Evolutionary conservation across 352 stramenopile genomes (phyloP).

Genomic region (Phytophthora foliorum): DNA sequence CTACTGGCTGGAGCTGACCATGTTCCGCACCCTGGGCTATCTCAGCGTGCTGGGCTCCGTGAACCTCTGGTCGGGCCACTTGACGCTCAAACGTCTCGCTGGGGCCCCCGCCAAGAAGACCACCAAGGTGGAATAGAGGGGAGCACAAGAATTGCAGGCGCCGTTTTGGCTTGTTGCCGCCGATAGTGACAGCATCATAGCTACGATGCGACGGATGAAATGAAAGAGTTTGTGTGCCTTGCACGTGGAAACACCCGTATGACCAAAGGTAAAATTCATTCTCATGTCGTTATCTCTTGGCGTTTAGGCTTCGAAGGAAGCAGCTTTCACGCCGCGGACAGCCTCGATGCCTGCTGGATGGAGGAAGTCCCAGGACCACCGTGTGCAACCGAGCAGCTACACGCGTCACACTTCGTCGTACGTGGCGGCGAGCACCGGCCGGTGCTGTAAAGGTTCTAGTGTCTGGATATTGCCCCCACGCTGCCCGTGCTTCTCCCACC

Average conservation of each 20-base stretch:
- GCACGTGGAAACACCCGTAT: background rate
- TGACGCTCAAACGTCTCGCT: conserved; percentile 83
- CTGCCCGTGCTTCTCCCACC: conserved; percentile 17
- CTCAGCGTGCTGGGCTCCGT: conserved; percentile 66
- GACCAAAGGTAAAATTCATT: background rate
- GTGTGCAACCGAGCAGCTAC: background rate
- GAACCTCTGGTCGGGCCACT: conserved; percentile 74
- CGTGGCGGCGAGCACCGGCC: conserved; percentile 5
- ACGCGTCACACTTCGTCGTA: conserved; percentile 18
- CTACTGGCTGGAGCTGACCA: conserved; percentile 92
- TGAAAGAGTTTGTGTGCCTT: conserved; percentile 34
- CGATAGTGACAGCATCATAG: conserved; percentile 12
- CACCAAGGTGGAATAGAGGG: conserved; percentile 67
- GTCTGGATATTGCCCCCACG: conserved; percentile 14
- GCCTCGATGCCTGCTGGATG: too few species aligned
- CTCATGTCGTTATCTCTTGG: too few species aligned
- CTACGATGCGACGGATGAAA: conserved; percentile 28
- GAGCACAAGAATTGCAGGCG: conserved; percentile 9
- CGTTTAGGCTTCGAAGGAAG: too few species aligned
- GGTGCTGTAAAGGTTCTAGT: conserved; percentile 19
- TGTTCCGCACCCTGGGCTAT: conserved; percentile 87
- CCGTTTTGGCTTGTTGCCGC: conserved; percentile 13
- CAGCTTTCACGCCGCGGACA: too few species aligned
- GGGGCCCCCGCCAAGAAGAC: conserved; percentile 50
- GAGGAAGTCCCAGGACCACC: background rate